Base-by-base conservation (phyloP, 768 basidiomycete species). In the Mrakia gelida region DNA sequence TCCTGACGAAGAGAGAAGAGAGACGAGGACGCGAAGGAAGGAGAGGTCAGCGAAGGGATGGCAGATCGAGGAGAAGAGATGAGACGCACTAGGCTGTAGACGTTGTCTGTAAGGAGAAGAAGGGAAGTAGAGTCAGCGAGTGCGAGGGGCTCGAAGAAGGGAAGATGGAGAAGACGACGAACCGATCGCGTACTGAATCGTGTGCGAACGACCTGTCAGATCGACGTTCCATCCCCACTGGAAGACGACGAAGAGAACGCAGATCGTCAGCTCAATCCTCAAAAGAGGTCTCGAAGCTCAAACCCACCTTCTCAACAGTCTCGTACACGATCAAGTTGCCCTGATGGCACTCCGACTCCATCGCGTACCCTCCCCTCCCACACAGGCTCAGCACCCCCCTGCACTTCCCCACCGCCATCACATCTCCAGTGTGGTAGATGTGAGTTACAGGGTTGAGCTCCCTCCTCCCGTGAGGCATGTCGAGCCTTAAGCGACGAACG, bases 161-260 rank as follows among this genome's bases (percentile, higher is more conserved):
- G 61, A n/a, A 63, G n/a, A 16, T 13, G 41, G 21, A 28, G 18
- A 32, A 21, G 13, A 30, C 1, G 26, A 71, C 38, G 23, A 32
- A 76, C 75, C 78, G 28, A 79, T 75, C 38, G 30, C 65, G 45
- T 67, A 79, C 56, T 65, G 49, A 63, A 79, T 79, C 32, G 78
- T 79, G 43, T 79, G 78, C 15, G 73, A 75, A 16, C 78, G 45
- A 15, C 73, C 74, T 3, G 78, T 79, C 41, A 54, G 73, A 38
- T 79, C 78, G 0, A 79, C 38, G 16, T 34, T 30, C 73, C 74
- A 79, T 15, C 74, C 74, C 78, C 78, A 79, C 68, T 74, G 9
- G 30, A 18, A 10, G 21, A 62, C n/a, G 21, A n/a, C 28, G 15
- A 26, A 41, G 30, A 8, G 62, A 30, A 41, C 34, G 38, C 9